Evolutionary conservation across 2,329 filamentous ascomycete species (phyloP).

Genomic region (Chaetomium globosum): DNA sequence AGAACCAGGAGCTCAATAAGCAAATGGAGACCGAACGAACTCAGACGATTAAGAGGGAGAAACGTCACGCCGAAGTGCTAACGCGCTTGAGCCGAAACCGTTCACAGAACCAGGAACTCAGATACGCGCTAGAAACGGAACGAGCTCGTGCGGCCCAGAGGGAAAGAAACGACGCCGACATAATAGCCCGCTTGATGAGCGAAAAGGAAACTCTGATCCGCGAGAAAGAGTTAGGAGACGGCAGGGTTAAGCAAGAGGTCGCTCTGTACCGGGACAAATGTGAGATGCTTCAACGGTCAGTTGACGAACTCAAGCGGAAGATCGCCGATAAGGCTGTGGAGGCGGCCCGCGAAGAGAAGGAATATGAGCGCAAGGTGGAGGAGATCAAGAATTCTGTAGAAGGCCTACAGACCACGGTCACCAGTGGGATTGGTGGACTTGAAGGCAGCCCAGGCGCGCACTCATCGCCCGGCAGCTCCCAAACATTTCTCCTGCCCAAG

Average conservation of each 20-base stretch:
- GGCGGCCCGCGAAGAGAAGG: not conserved
- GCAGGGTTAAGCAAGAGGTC: constrained; percentile 2
- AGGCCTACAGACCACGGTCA: not conserved
- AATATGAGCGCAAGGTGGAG: constrained; percentile 2
- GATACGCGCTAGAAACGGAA: not conserved
- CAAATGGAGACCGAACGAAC: constrained; percentile 1
- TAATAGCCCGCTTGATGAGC: not conserved
- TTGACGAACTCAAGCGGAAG: constrained; percentile 15
- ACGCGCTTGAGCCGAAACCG: not conserved
- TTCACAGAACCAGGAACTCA: not conserved
- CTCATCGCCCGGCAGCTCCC: not conserved
- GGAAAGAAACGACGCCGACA: not conserved
- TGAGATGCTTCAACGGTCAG: not conserved
- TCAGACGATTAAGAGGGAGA: not conserved
- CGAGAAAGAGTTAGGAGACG: not conserved
- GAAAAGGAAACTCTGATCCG: not conserved
- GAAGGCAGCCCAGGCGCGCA: not conserved
- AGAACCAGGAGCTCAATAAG: constrained; percentile 3
- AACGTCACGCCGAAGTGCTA: not conserved
- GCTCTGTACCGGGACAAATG: not conserved
- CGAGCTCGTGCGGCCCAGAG: not conserved
- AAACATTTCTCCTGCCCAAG: not conserved
- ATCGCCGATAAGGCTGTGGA: constrained; percentile 4
- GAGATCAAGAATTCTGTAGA: not conserved
- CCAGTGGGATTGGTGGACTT: not conserved